These are phyloP conservation scores for Candolleomyces efflorescens DNA, from an alignment of 768 basidiomycete species.

Conservation along the genomic window DNA sequence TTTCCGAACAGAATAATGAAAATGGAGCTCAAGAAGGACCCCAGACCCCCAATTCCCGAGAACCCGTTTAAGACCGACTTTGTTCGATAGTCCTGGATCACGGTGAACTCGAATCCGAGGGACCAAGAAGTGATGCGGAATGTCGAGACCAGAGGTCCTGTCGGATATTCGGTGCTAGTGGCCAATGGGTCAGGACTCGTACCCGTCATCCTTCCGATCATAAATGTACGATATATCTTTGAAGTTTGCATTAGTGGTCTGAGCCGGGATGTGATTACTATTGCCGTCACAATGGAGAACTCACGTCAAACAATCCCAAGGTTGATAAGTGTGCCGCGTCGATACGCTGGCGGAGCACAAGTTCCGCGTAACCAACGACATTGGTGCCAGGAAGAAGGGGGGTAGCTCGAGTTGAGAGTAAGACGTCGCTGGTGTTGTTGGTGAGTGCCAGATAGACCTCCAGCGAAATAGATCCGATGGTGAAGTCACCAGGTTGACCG, in stretches of 20 bases:
- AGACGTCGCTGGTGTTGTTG: neutral
- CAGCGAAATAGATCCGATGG: neutral
- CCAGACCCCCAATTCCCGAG: neutral
- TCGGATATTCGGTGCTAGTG: neutral
- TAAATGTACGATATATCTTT: neutral
- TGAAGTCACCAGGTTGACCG: neutral
- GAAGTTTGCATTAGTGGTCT: neutral
- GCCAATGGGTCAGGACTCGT: neutral
- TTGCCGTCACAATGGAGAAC: neutral
- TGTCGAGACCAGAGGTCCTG: neutral
- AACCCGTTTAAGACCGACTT: neutral
- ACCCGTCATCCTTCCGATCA: neutral
- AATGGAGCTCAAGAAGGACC: neutral
- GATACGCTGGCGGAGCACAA: neutral
- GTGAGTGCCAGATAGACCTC: neutral
- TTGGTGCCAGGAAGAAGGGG: neutral
- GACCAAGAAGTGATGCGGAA: neutral
- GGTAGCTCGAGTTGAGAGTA: neutral
- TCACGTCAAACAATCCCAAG: neutral
- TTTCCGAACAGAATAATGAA: neutral
- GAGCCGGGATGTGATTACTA: neutral
- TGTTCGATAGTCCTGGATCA: neutral
- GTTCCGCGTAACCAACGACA: neutral
- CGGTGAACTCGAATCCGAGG: neutral
- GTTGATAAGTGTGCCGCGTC: neutral